Evolutionary conservation across 495 filamentous ascomycete genomes (phyloP).

Genomic region (Penicillium fimorum): DNA sequence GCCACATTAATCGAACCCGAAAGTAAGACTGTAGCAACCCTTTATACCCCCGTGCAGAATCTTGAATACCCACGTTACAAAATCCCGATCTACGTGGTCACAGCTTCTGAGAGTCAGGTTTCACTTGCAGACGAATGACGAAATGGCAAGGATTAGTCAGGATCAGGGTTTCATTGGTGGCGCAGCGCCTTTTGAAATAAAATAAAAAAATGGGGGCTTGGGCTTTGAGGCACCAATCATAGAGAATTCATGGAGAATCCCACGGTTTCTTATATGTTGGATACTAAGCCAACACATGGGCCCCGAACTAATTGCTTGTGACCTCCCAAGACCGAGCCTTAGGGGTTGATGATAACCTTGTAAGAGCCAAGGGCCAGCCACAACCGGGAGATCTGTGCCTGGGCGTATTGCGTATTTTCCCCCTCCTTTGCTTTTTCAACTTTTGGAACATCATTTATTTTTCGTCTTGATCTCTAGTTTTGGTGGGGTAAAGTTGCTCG

Average conservation of each 20-base stretch:
- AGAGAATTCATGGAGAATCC: background rate
- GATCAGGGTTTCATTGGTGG: constrained; percentile 1
- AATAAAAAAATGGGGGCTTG: background rate
- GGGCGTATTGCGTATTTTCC: background rate
- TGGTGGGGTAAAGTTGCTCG: constrained; percentile 9
- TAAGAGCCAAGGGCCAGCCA: constrained; percentile 6
- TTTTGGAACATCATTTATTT: background rate
- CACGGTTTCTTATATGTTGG: background rate
- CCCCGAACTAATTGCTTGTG: constrained; percentile 4
- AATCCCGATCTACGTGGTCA: constrained; percentile 1
- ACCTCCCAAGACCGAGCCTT: constrained; percentile 3
- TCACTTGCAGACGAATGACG: background rate
- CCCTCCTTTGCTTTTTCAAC: background rate
- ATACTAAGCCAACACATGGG: background rate
- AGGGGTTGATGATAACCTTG: background rate
- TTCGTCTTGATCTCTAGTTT: background rate
- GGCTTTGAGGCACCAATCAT: background rate
- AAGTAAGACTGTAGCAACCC: background rate
- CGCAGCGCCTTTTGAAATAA: background rate
- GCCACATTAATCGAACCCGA: background rate
- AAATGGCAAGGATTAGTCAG: constrained; percentile 7
- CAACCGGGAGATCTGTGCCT: constrained; percentile 8
- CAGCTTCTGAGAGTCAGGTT: background rate
- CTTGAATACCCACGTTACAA: constrained; percentile 6
- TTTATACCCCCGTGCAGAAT: constrained; percentile 5